Conservation (phyloP, 768 basidiomycete species). For the Boletus fagicola region DNA sequence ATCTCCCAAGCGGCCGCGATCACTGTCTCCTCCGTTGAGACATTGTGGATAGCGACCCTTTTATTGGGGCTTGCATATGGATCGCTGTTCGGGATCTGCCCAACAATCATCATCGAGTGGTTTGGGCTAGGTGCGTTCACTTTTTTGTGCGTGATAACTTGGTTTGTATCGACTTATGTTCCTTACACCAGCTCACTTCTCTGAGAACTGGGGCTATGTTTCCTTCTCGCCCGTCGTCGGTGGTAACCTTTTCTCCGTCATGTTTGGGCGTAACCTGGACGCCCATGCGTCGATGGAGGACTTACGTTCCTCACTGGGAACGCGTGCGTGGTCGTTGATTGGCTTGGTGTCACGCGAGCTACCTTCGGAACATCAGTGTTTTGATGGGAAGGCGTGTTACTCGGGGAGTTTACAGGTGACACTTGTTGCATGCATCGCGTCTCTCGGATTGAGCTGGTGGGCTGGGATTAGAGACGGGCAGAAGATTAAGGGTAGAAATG, state of each 20-base stretch:
- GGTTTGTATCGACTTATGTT: not conserved
- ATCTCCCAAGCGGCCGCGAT: constrained; percentile 66
- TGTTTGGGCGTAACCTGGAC: constrained; percentile 81
- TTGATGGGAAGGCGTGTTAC: constrained; percentile 60
- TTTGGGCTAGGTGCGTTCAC: constrained; percentile 73
- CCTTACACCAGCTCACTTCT: constrained; percentile 55
- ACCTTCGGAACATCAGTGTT: constrained; percentile 45
- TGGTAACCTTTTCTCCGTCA: constrained; percentile 80
- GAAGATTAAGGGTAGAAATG: constrained; percentile 7
- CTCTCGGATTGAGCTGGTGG: constrained; percentile 38
- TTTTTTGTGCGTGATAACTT: not conserved
- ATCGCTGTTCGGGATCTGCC: constrained; percentile 66
- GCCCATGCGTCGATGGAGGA: constrained; percentile 46
- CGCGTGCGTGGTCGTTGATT: not conserved
- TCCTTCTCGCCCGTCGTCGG: constrained; percentile 72
- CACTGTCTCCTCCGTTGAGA: constrained; percentile 50
- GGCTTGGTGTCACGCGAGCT: constrained; percentile 14
- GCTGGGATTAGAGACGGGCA: constrained; percentile 37
- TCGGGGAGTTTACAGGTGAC: constrained; percentile 53
- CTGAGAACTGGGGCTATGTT: constrained; percentile 85
- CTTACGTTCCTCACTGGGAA: not conserved
- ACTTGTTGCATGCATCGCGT: constrained; percentile 33
- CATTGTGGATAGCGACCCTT: constrained; percentile 56
- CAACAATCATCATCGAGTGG: constrained; percentile 83
- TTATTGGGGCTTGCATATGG: constrained; percentile 58